A percentile compares a stretch with the other conserved stretches of the same genome.
phyloP scores from a whole-genome alignment of 345 rosid genomes.

The Garcia nutans region DNA sequence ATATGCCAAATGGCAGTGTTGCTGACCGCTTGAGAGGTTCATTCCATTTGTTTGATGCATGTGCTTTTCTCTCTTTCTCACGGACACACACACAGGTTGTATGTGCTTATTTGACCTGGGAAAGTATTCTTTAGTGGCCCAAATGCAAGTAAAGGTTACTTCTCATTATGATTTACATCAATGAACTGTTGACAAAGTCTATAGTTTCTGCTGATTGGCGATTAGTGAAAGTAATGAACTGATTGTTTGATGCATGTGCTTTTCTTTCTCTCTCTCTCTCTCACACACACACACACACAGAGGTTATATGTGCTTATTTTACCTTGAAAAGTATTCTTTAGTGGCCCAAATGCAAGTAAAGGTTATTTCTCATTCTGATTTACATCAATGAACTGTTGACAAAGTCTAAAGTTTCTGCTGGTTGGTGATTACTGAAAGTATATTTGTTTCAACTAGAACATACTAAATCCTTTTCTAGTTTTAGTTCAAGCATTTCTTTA shows the following conservation, averaged over 20 bases:
- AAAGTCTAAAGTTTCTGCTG: not conserved
- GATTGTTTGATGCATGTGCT: no score
- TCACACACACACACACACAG: no score
- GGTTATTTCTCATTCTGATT: no score
- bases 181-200: not conserved
- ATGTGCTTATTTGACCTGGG: no score
- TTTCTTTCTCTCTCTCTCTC: no score
- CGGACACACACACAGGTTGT: not conserved
- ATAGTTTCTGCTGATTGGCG: not conserved
- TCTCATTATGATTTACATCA: not conserved
- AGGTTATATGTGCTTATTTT: no score
- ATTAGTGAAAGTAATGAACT: not conserved
- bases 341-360: no score
- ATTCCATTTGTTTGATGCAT: constrained; percentile 2
- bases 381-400: not conserved
- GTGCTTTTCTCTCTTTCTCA: not conserved
- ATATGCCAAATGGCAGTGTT: constrained; percentile 93
- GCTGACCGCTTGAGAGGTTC: constrained; percentile 91
- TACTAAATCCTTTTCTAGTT: not conserved
- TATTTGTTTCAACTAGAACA: not conserved
- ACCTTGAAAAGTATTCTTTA: no score
- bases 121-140: no score
- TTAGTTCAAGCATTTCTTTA: not conserved
- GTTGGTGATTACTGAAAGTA: not conserved
- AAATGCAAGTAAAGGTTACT: no score